Evolutionary conservation across 2,329 filamentous ascomycete genomes (phyloP).

Genomic region (Zymoseptoria brevis): DNA sequence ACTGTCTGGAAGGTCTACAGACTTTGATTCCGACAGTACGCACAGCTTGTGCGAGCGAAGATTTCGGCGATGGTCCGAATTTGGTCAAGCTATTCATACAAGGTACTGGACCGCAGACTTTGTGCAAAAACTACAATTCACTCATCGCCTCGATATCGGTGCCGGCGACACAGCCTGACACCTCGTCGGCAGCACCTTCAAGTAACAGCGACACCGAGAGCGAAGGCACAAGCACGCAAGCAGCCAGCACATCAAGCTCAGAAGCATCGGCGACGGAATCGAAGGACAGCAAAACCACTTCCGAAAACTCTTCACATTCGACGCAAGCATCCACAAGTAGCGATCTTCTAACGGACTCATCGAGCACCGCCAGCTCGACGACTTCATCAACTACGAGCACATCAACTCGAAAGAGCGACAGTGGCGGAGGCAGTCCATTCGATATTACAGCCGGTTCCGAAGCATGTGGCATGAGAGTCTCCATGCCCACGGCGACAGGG

Average conservation of each 20-base stretch:
- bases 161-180: background rate
- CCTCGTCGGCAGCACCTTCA: background rate
- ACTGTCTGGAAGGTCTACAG: conserved; percentile 35
- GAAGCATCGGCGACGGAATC: conserved; percentile 6
- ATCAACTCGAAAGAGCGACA: conserved; percentile 26
- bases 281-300: conserved; percentile 8
- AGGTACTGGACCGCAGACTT: conserved; percentile 30
- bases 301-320: conserved; percentile 6
- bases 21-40: conserved; percentile 29
- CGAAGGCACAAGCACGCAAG: background rate
- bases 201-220: background rate
- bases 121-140: conserved; percentile 30
- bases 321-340: conserved; percentile 10
- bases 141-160: background rate
- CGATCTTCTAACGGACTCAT: conserved; percentile 13
- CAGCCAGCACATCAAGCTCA: background rate
- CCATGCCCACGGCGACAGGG: conserved; percentile 3
- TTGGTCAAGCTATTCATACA: conserved; percentile 38
- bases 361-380: conserved; percentile 13
- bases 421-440: conserved; percentile 41
- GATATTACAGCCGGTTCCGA: conserved; percentile 20
- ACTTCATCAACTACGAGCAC: conserved; percentile 1
- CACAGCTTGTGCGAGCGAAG: conserved; percentile 28
- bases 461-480: conserved; percentile 1
- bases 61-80: conserved; percentile 29